These are phyloP conservation scores for Huntiella decipiens DNA, from an alignment of 2,329 filamentous ascomycete species.

Conservation along the genomic window DNA sequence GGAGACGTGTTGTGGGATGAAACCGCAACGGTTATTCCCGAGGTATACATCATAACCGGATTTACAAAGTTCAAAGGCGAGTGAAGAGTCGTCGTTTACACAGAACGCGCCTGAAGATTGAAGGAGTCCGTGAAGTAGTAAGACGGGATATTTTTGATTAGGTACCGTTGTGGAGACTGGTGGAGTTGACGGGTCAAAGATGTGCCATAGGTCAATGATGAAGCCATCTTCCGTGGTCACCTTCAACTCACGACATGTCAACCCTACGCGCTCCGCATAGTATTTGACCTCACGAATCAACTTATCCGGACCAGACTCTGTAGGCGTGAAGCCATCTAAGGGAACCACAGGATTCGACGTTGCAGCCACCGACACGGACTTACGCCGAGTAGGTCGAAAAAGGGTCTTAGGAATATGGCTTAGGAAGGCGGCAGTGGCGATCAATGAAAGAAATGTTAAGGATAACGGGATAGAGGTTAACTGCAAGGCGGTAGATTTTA, in stretches of 20 bases:
- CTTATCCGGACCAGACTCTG: slow-evolving; percentile 64
- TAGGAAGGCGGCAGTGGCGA: slow-evolving; percentile 56
- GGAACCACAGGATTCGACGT: too few relatives aligned
- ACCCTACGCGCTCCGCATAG: slow-evolving; percentile 70
- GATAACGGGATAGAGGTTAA: slow-evolving; percentile 57
- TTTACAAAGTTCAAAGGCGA: slow-evolving; percentile 86
- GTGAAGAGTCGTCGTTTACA: slow-evolving; percentile 70
- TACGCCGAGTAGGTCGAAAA: slow-evolving; percentile 12
- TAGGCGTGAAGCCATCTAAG: slow-evolving; percentile 41
- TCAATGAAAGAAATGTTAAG: slow-evolving; percentile 53
- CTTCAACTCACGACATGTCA: slow-evolving; percentile 65
- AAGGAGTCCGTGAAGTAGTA: slow-evolving; percentile 74
- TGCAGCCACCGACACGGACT: slow-evolving; percentile 10
- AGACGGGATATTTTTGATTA: slow-evolving; percentile 50
- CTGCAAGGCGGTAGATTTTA: slow-evolving; percentile 49
- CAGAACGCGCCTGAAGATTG: slow-evolving; percentile 82
- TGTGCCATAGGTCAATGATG: slow-evolving; percentile 72
- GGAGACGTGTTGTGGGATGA: slow-evolving; percentile 54
- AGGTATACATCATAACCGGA: slow-evolving; percentile 90
- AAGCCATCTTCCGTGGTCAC: slow-evolving; percentile 92
- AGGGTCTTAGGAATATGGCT: slow-evolving; percentile 40
- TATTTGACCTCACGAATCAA: slow-evolving; percentile 64
- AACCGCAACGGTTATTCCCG: slow-evolving; percentile 82
- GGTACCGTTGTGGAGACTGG: slow-evolving; percentile 22
- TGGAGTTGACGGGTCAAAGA: slow-evolving; percentile 59